Evolutionary conservation across 78 protist genomes (phyloP).

Genomic region (Tieghemostelium lacteum): DNA sequence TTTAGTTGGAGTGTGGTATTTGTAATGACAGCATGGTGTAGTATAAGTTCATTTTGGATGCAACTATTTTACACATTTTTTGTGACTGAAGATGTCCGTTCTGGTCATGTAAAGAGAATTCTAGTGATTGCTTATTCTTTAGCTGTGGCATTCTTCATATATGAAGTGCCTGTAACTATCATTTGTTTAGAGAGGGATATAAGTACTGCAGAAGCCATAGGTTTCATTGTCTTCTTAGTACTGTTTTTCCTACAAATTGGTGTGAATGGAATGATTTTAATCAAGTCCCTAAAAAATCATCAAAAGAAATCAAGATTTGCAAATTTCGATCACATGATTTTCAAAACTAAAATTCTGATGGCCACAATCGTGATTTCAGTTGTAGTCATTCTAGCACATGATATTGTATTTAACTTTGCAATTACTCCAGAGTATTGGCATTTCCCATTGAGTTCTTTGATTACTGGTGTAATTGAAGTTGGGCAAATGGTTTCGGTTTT

Average conservation of each 20-base stretch:
- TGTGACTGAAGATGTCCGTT: slow-evolving; percentile 1
- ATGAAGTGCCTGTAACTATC: neutral
- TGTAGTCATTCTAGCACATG: neutral
- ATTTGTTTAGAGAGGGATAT: neutral
- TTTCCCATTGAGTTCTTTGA: neutral
- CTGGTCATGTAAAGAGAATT: neutral
- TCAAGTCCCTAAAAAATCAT: neutral
- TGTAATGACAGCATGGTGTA: neutral
- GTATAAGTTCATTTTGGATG: neutral
- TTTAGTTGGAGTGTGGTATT: neutral
- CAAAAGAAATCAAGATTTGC: neutral
- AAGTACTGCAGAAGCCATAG: neutral
- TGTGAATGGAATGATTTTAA: neutral
- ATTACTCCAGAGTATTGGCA: neutral
- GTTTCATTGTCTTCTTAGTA: neutral
- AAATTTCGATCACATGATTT: slow-evolving; percentile 18
- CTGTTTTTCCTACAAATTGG: neutral
- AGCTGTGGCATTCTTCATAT: neutral
- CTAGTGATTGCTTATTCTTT: neutral
- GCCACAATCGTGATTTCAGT: neutral
- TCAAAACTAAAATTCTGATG: slow-evolving; percentile 14
- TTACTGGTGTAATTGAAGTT: slow-evolving; percentile 1
- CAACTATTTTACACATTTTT: slow-evolving; percentile 31
- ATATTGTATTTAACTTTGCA: slow-evolving; percentile 7
- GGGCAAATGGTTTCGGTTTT: slow-evolving; percentile 17